Conservation (phyloP, 192 early-diverging fungal genomes). For the Linderina pennispora region DNA sequence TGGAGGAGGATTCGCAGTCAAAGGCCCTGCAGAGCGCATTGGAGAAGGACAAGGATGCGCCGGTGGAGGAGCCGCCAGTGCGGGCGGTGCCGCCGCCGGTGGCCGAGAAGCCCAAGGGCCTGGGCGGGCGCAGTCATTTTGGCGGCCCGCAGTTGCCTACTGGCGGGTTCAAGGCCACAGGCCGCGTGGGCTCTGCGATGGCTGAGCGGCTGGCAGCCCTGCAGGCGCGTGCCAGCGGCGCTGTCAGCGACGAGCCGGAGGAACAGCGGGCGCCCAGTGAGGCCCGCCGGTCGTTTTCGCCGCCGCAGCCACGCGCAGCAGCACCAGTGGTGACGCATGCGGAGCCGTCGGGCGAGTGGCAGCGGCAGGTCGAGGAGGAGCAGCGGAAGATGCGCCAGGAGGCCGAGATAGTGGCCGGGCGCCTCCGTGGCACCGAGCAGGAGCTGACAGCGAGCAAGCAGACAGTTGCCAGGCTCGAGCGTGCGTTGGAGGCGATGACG, state of each 20-base stretch:
- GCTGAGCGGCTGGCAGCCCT: slow-evolving; percentile 41
- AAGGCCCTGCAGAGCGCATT: slow-evolving; percentile 31
- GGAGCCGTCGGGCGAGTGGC: slow-evolving; percentile 22
- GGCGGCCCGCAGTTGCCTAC: slow-evolving; percentile 32
- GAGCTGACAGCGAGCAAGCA: slow-evolving; percentile 29
- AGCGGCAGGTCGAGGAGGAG: slow-evolving; percentile 36
- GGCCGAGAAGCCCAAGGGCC: slow-evolving; percentile 31
- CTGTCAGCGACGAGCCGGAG: slow-evolving; percentile 11
- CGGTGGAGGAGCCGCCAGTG: slow-evolving; percentile 5
- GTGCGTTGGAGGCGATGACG: slow-evolving; percentile 19
- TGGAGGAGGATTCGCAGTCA: slow-evolving; percentile 33
- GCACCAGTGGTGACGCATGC: too few species aligned
- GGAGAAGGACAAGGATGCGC: slow-evolving; percentile 29
- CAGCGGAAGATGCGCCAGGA: slow-evolving; percentile 26
- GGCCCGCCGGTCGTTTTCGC: slow-evolving; percentile 4
- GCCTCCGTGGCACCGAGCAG: slow-evolving; percentile 22
- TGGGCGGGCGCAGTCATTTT: slow-evolving; percentile 13
- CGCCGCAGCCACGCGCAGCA: background rate
- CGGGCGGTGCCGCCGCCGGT: slow-evolving; percentile 18
- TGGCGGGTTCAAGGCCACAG: slow-evolving; percentile 41
- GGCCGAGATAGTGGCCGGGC: slow-evolving; percentile 11
- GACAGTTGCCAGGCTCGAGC: slow-evolving; percentile 23
- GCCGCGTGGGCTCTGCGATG: slow-evolving; percentile 39
- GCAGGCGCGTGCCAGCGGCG: slow-evolving; percentile 23
- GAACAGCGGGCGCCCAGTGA: slow-evolving; percentile 6